Conservation (phyloP, 78 protist genomes). For the Blattamonas nauphoetae region DNA sequence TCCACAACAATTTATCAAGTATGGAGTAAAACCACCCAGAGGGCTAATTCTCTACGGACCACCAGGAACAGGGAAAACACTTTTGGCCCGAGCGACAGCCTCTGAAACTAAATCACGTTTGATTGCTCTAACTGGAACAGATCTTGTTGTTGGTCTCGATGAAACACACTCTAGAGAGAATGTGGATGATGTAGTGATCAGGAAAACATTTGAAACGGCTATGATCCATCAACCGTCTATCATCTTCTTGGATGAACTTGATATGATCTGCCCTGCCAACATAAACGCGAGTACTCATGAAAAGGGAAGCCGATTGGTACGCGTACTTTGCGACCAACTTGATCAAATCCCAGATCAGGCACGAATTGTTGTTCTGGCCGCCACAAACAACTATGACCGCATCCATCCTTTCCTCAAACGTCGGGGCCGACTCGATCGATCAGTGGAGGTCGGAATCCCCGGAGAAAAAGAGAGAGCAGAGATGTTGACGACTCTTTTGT, state of each 20-base stretch:
- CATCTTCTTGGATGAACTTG: not conserved
- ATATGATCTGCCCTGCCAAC: not conserved
- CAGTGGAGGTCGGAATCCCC: slow-evolving; percentile 11
- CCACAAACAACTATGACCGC: slow-evolving; percentile 2
- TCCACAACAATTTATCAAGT: not conserved
- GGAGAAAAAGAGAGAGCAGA: not conserved
- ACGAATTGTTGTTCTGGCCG: not conserved
- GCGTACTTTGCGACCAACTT: not conserved
- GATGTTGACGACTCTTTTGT: not conserved
- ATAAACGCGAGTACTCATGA: not conserved
- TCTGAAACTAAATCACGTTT: not conserved
- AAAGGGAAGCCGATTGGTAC: not conserved
- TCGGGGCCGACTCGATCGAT: slow-evolving; percentile 2
- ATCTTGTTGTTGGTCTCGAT: not conserved
- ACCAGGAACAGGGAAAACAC: slow-evolving; percentile 42
- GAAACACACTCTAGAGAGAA: no score
- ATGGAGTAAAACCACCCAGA: slow-evolving; percentile 26
- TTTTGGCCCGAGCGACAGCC: slow-evolving; percentile 33
- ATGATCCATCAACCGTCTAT: not conserved
- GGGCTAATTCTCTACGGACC: slow-evolving; percentile 52
- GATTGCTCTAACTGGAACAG: slow-evolving; percentile 16
- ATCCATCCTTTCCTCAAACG: slow-evolving; percentile 6
- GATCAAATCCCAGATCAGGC: not conserved
- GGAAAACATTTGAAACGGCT: not conserved
- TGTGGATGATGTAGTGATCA: no score